Evolutionary conservation across 257 asterid species (phyloP).

Genomic region (Nicotiana tabacum): DNA sequence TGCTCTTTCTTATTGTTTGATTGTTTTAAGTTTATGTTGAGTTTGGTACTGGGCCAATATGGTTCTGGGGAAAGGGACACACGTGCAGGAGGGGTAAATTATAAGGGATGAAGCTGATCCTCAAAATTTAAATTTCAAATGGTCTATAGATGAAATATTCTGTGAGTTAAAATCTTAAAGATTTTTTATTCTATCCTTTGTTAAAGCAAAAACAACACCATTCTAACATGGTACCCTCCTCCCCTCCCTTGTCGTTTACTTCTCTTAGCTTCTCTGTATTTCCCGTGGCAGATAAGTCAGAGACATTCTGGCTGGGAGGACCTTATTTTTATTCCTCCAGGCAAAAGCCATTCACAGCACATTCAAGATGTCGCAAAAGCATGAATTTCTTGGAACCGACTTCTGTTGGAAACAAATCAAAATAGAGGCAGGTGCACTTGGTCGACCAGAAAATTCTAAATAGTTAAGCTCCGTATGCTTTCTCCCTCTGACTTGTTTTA

Average conservation of each 20-base stretch:
- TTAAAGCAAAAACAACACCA: not conserved
- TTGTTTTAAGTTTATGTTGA: too few species aligned
- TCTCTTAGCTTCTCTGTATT: not conserved
- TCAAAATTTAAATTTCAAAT: not conserved
- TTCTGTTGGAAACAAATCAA: not conserved
- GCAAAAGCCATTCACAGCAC: conserved; percentile 90
- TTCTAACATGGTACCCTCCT: not conserved
- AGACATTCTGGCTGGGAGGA: conserved; percentile 92
- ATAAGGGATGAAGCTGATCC: not conserved
- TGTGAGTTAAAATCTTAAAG: not conserved
- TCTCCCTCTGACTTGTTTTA: not conserved
- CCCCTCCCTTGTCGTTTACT: not conserved
- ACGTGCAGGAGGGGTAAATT: not conserved
- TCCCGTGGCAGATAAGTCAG: conserved; percentile 47
- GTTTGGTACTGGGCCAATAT: too few species aligned
- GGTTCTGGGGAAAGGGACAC: not conserved
- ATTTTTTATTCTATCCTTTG: not conserved
- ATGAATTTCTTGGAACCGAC: conserved; percentile 14
- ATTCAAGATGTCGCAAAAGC: conserved; percentile 61
- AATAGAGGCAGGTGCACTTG: not conserved
- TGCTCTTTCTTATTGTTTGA: too few species aligned
- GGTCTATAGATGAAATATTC: not conserved
- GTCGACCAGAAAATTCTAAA: not conserved
- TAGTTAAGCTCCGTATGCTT: conserved; percentile 5
- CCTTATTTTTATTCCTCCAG: conserved; percentile 83